Evolutionary conservation across 805 yeast genomes (phyloP).

Genomic region (Yamadazyma endophytica): DNA sequence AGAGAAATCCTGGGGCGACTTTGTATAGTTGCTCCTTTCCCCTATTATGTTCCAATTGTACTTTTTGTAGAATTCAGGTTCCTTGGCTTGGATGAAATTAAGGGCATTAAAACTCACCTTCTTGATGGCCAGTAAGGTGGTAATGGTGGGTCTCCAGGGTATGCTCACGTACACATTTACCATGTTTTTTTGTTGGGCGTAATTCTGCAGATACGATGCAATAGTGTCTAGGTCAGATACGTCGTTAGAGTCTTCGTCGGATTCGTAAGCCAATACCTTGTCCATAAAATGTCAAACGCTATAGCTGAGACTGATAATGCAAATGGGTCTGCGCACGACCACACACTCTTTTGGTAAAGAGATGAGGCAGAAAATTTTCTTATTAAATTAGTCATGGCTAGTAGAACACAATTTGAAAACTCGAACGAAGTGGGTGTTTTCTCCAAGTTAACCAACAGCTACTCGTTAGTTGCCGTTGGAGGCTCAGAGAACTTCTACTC

Average conservation of each 20-base stretch:
- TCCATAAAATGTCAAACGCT: slow-evolving; percentile 3
- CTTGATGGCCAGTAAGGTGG: too few species aligned
- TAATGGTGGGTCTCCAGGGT: slow-evolving; percentile 7
- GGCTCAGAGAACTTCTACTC: slow-evolving; percentile 84
- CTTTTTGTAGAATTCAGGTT: slow-evolving; percentile 4
- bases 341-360: background rate
- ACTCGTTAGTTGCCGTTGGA: slow-evolving; percentile 94
- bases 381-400: slow-evolving; percentile 29
- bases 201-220: slow-evolving; percentile 8
- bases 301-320: background rate
- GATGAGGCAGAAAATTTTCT: slow-evolving; percentile 1
- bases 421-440: slow-evolving; percentile 79
- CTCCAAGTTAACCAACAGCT: slow-evolving; percentile 91
- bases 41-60: slow-evolving; percentile 5
- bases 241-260: slow-evolving; percentile 3
- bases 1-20: background rate
- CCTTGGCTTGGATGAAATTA: too few species aligned
- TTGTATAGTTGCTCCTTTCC: slow-evolving; percentile 1
- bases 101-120: too few species aligned
- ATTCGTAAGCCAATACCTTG: slow-evolving; percentile 3
- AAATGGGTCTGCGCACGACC: slow-evolving; percentile 3
- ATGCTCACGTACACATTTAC: slow-evolving; percentile 3
- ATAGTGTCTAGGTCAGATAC: background rate
- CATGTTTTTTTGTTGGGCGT: slow-evolving; percentile 6
- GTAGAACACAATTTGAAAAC: slow-evolving; percentile 47